phyloP scores from a whole-genome alignment of 495 filamentous ascomycete genomes.

The Clohesyomyces aquaticus region DNA sequence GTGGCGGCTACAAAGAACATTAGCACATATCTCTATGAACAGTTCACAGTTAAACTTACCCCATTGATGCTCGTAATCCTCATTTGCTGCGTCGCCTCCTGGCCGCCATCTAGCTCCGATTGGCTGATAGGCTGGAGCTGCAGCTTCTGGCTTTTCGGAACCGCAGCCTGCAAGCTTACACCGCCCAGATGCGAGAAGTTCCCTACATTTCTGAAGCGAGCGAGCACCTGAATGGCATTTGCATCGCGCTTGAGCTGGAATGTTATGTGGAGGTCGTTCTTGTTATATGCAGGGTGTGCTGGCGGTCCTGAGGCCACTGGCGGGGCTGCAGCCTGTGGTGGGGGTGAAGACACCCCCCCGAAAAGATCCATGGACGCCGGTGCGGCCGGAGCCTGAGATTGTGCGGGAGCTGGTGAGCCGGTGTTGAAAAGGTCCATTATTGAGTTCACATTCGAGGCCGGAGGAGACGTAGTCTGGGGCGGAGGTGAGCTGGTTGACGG shows the following conservation, averaged over 20 bases:
- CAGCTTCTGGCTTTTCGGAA: constrained; percentile 92
- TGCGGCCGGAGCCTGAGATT: constrained; percentile 43
- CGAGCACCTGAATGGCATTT: constrained; percentile 73
- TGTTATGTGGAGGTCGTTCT: constrained; percentile 78
- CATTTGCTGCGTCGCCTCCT: constrained; percentile 87
- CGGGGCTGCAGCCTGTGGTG: constrained; percentile 51
- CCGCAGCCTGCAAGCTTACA: constrained; percentile 87
- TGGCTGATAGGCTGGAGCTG: constrained; percentile 86
- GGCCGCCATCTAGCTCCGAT: constrained; percentile 71
- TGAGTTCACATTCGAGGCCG: constrained; percentile 65
- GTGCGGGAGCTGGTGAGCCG: constrained; percentile 32
- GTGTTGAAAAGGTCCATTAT: constrained; percentile 87
- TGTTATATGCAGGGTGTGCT: constrained; percentile 75
- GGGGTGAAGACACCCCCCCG: constrained; percentile 53
- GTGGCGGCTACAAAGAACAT: constrained; percentile 56
- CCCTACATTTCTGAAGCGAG: constrained; percentile 78
- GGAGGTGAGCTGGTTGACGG: constrained; percentile 52
- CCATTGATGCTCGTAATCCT: constrained; percentile 80
- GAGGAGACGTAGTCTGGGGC: constrained; percentile 58
- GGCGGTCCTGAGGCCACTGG: constrained; percentile 43
- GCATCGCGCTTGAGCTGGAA: constrained; percentile 81
- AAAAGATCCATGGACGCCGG: constrained; percentile 56
- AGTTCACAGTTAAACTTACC: constrained; percentile 60
- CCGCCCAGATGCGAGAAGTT: constrained; percentile 65
- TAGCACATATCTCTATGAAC: constrained; percentile 8